Conservation (phyloP, 2,329 filamentous ascomycete species). For the Didymella exigua region DNA sequence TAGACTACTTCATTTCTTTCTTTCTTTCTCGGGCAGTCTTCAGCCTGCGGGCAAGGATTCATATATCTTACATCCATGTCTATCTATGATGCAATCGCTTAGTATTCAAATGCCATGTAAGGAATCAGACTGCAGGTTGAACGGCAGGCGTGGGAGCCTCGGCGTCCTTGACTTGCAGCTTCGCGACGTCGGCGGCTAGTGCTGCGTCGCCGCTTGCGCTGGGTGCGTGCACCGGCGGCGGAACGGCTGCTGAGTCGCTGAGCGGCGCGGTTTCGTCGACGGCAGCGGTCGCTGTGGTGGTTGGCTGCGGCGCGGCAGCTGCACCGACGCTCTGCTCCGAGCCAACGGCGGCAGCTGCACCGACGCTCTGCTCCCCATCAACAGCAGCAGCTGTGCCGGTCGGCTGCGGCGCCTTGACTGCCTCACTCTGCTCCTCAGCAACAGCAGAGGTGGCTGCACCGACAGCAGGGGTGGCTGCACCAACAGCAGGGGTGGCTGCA, state of each 20-base stretch:
- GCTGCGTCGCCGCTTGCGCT: conserved; percentile 12
- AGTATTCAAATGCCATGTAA: background rate
- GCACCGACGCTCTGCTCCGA: too few relatives aligned
- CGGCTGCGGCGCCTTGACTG: too few relatives aligned
- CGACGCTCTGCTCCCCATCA: too few relatives aligned
- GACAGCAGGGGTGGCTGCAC: background rate
- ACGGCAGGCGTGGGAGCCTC: conserved; percentile 24
- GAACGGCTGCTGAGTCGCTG: background rate
- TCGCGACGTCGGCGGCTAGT: conserved; percentile 28
- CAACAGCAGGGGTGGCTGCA: background rate
- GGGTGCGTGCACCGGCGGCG: conserved; percentile 8
- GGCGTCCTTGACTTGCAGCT: conserved; percentile 32
- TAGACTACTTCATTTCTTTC: too few relatives aligned
- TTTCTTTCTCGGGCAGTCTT: too few relatives aligned
- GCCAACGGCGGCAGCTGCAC: too few relatives aligned
- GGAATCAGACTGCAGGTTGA: background rate
- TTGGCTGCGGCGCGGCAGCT: too few relatives aligned
- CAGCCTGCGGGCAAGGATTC: too few relatives aligned
- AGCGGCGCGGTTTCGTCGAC: conserved; percentile 1
- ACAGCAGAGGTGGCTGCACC: background rate
- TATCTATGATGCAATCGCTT: conserved; percentile 1
- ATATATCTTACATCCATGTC: too few relatives aligned
- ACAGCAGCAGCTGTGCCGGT: too few relatives aligned
- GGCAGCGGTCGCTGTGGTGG: background rate
- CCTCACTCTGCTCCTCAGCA: too few relatives aligned